Base-by-base conservation (phyloP, 2,329 filamentous ascomycete species). In the Fusarium nelsonii region DNA sequence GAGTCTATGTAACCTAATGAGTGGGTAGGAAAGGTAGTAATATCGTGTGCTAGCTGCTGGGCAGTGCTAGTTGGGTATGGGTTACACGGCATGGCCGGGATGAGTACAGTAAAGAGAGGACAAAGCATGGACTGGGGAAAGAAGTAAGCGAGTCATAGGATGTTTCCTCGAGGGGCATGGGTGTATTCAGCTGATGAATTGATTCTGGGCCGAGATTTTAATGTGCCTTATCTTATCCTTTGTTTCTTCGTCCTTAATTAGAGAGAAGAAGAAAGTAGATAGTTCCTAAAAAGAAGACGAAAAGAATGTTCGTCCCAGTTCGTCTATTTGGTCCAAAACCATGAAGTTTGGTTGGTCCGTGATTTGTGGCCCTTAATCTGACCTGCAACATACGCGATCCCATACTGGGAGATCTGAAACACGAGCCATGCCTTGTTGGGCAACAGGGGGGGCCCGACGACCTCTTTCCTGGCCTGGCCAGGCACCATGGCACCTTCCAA, bases 321-420 rank as follows among this genome's bases (percentile, higher is more conserved):
- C 34, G 30, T 43, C 43, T 14, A 36, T 48, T 49, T 60, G 39
- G 34, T 39, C 16, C 23, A 48, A 52, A 67, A 33, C 34, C 28
- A 32, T 40, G 40, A 51, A 43, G 61, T 67, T 61, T 51, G 56
- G 62, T 56, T 68, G 52, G 66, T 40, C 58, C 45, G 32, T 32
- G 30, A 36, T 26, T 44, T 67, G 43, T 34, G 28, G 46, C 55
- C 67, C 68, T 70, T 70, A 68, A 68, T 69, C 57, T 20, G 36
- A 32, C 59, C 44, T 68, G 63, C 55, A 68, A 70, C 63, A n/a
- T 43, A 34, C 50, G 60, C 68, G 64, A 71, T 53, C 20, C 63
- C 33, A 10, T 41, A 65, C 26, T 45, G 10, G 52, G 67, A 3
- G 26, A n/a, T 8, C 14, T 71, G 68, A 70, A 70, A 71, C 68